Base-by-base conservation (phyloP, 2,329 filamentous ascomycete species). In the Colletotrichum sp. region DNA sequence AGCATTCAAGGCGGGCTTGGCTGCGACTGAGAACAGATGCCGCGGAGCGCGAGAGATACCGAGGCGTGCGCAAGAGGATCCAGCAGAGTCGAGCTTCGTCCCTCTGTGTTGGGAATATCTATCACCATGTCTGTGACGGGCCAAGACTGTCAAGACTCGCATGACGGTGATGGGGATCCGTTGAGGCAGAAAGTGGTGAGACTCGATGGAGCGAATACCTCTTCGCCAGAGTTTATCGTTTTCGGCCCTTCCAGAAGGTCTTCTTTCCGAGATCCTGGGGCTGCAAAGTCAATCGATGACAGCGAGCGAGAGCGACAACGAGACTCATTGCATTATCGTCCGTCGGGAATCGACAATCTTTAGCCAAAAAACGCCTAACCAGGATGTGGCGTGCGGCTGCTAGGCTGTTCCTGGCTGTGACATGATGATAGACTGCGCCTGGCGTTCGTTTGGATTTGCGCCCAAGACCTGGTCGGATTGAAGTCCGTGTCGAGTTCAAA, bases 361-460 rank as follows among this genome's bases (percentile, higher is more conserved):
- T 26, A 70, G 66, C 71, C 55, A 69, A 55, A 63, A 15, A 63
- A 62, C 32, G 24, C 16, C 39, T 59, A 34, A 68, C 69, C 57
- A 68, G 73, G 64, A 64, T 73, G 64, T 68, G 73, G 70, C 73
- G 64, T 34, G n/a, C 59, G 34, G 57, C 34, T 76, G 34, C 34
- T 57, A 65, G 55, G 44, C 64, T 39, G 63, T 76, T 65, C 64
- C 73, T 73, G 73, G 59, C 55, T 30, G 52, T 49, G 39, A 72
- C 63, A 68, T 36, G 55, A 73, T 57, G 44, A 72, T 44, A 63
- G 68, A 39, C 70, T 16, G 68, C 39, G 59, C 62, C 44, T 71
- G 68, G 68, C 36, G 55, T 63, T 68, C 66, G 32, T 52, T 36
- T 32, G 39, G 62, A 49, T 65, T 49, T 49, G 26, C 34, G 21